Percentiles rank a stretch among this genome's conserved stretches.
These are phyloP conservation scores for Glycine latifolia DNA, from an alignment of 306 rosid species.

Conservation along the genomic window DNA sequence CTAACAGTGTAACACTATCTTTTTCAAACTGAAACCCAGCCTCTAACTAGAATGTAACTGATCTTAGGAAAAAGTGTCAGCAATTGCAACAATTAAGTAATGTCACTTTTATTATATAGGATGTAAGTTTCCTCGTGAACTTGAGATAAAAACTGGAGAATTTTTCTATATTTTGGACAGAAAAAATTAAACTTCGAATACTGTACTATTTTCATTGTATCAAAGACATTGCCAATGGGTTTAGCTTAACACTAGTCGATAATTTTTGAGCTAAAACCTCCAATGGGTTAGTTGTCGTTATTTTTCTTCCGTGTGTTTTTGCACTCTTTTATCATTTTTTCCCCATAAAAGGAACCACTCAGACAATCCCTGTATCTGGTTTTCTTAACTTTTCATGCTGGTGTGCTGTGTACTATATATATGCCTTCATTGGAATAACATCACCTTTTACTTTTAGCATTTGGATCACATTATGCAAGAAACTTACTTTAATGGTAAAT, in stretches of 20 bases:
- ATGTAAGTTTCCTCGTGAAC: slow-evolving; percentile 21
- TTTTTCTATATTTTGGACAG: background rate
- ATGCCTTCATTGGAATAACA: slow-evolving; percentile 20
- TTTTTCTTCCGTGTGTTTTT: slow-evolving; percentile 1
- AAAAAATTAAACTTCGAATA: slow-evolving; percentile 12
- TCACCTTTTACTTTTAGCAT: slow-evolving; percentile 20
- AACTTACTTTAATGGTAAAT: slow-evolving; percentile 1
- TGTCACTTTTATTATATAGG: slow-evolving; percentile 22
- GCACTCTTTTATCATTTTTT: background rate
- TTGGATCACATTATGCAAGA: slow-evolving; percentile 23
- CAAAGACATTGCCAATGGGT: background rate
- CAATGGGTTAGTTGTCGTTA: slow-evolving; percentile 5
- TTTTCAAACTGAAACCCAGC: slow-evolving; percentile 22
- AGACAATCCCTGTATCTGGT: slow-evolving; percentile 27
- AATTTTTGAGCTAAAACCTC: background rate
- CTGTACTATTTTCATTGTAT: background rate
- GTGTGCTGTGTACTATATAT: slow-evolving; percentile 20
- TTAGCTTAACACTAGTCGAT: background rate
- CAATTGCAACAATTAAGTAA: background rate
- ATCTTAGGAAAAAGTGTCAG: slow-evolving; percentile 21
- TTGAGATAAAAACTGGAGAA: background rate
- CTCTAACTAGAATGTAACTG: slow-evolving; percentile 18
- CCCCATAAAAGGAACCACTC: slow-evolving; percentile 21
- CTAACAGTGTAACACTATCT: background rate
- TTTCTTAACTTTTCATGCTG: slow-evolving; percentile 33